phyloP scores from a whole-genome alignment of 2,329 filamentous ascomycete genomes.

The Calonectria multiphialidica region DNA sequence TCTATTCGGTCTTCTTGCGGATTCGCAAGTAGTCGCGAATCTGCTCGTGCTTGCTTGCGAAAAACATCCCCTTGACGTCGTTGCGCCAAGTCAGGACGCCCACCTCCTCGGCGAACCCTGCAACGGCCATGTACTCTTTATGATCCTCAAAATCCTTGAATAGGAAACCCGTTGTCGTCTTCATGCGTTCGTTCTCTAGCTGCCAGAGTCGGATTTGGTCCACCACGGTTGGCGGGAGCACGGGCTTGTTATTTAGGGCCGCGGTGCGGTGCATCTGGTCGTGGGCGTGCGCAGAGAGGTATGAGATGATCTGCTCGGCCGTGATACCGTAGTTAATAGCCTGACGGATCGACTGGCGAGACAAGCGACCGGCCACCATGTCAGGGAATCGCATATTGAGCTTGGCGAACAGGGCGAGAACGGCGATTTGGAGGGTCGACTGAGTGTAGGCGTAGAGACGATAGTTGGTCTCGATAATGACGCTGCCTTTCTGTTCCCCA shows the following conservation, averaged over 20 bases:
- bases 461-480: constrained; percentile 98
- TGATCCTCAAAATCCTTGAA: constrained; percentile 87
- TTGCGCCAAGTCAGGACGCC: constrained; percentile 92
- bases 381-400: constrained; percentile 94
- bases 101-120: constrained; percentile 87
- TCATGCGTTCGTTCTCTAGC: constrained; percentile 95
- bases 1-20: constrained; percentile 64
- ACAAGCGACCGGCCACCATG: constrained; percentile 92
- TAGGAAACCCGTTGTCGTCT: constrained; percentile 83
- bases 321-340: constrained; percentile 94
- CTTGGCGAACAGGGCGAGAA: constrained; percentile 89
- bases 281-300: constrained; percentile 92
- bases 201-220: constrained; percentile 99
- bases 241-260: constrained; percentile 69
- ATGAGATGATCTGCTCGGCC: constrained; percentile 93
- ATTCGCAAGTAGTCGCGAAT: constrained; percentile 83
- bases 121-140: constrained; percentile 77
- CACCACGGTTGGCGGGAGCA: constrained; percentile 94
- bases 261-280: constrained; percentile 87
- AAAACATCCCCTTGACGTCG: constrained; percentile 85
- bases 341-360: constrained; percentile 86
- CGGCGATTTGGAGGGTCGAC: constrained; percentile 92
- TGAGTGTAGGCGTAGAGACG: constrained; percentile 97
- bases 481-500: constrained; percentile 77
- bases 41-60: constrained; percentile 92